Conservation (phyloP, 176 grass and related monocot genomes). For the Triticum dicoccoides region DNA sequence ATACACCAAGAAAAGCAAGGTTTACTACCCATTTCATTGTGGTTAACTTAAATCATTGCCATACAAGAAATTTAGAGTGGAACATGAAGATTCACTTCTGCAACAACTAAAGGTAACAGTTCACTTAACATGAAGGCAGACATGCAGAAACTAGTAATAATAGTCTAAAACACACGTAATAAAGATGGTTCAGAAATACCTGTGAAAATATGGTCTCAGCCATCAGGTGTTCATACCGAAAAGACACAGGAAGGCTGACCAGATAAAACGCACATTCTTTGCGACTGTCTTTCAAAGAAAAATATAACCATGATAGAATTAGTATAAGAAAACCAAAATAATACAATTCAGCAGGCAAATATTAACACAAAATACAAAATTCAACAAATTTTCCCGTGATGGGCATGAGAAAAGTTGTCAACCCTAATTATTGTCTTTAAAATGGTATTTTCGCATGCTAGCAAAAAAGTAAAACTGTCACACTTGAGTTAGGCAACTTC, state of each 20-base stretch:
- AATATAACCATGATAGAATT: constrained; percentile 39
- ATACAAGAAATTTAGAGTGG: neutral
- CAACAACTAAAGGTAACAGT: neutral
- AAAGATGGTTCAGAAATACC: constrained; percentile 44
- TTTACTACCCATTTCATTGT: neutral
- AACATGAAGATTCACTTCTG: neutral
- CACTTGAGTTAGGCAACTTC: neutral
- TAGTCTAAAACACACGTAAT: neutral
- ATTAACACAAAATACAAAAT: constrained; percentile 26
- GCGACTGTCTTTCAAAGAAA: constrained; percentile 93
- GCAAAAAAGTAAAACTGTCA: neutral
- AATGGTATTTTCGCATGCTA: constrained; percentile 1
- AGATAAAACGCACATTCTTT: constrained; percentile 99
- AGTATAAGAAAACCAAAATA: constrained; percentile 30
- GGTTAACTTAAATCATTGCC: neutral
- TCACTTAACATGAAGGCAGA: neutral
- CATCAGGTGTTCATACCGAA: constrained; percentile 97
- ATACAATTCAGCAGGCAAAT: neutral
- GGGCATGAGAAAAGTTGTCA: neutral
- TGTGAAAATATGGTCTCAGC: constrained; percentile 99
- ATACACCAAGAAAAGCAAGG: neutral
- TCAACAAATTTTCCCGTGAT: neutral
- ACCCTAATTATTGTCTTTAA: neutral
- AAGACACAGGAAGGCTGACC: constrained; percentile 85
- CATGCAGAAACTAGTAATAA: neutral